Evolutionary conservation across 192 early-diverging fungal genomes (phyloP).

Genomic region (Coemansia sp.): DNA sequence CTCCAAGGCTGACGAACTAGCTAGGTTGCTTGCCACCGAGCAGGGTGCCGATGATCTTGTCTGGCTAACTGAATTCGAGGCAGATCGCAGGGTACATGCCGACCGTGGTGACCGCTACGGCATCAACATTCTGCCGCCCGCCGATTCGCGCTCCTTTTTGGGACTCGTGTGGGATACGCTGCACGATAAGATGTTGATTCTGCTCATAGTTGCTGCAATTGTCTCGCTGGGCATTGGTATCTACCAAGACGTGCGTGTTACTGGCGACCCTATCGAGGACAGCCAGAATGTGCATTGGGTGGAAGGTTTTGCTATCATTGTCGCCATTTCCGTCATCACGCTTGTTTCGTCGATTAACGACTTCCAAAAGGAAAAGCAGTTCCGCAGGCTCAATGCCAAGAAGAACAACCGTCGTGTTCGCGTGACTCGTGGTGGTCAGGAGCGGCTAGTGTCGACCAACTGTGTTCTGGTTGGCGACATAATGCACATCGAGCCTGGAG

Average conservation of each 20-base stretch:
- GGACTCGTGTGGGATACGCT: slow-evolving; percentile 80
- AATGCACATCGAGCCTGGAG: slow-evolving; percentile 83
- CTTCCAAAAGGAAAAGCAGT: slow-evolving; percentile 85
- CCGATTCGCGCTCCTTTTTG: slow-evolving; percentile 70
- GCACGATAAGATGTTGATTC: slow-evolving; percentile 80
- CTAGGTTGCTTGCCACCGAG: slow-evolving; percentile 38
- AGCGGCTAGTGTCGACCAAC: slow-evolving; percentile 68
- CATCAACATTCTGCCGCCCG: slow-evolving; percentile 68
- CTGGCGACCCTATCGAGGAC: slow-evolving; percentile 43
- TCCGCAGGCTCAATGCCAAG: slow-evolving; percentile 81
- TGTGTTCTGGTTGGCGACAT: slow-evolving; percentile 93
- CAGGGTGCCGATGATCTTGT: slow-evolving; percentile 28
- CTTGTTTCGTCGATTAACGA: slow-evolving; percentile 79
- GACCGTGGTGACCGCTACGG: slow-evolving; percentile 67
- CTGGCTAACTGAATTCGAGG: slow-evolving; percentile 52
- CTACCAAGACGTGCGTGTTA: slow-evolving; percentile 73
- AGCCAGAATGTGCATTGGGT: slow-evolving; percentile 72
- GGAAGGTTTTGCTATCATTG: slow-evolving; percentile 82
- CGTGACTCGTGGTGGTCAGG: slow-evolving; percentile 72
- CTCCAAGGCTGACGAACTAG: slow-evolving; percentile 23
- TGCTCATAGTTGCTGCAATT: slow-evolving; percentile 75
- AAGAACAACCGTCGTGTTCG: slow-evolving; percentile 81
- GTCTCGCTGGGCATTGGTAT: slow-evolving; percentile 79
- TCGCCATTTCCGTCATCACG: slow-evolving; percentile 78
- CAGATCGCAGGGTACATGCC: slow-evolving; percentile 48